Evolutionary conservation across 164 flowering plant genomes (phyloP).

Genomic region (Protea cynaroides): DNA sequence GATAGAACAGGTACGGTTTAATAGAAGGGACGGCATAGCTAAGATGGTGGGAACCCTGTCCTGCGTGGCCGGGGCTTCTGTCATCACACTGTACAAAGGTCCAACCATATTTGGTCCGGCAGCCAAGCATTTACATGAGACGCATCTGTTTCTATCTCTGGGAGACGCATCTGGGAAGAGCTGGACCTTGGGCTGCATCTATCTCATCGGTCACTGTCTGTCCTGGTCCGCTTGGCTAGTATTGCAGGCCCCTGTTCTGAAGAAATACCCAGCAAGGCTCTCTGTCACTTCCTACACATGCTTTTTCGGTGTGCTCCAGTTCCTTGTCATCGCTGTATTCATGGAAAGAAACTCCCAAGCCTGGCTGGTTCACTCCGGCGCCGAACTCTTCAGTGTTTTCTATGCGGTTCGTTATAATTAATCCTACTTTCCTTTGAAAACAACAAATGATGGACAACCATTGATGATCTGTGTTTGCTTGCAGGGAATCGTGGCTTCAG

Average conservation of each 20-base stretch:
- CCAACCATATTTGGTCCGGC: constrained; percentile 70
- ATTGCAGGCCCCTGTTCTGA: constrained; percentile 84
- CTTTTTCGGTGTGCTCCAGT: constrained; percentile 92
- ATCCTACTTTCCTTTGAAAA: neutral
- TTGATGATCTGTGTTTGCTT: neutral
- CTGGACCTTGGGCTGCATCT: constrained; percentile 95
- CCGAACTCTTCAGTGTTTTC: constrained; percentile 78
- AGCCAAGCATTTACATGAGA: constrained; percentile 24
- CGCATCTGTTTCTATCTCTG: constrained; percentile 23
- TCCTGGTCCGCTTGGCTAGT: constrained; percentile 99
- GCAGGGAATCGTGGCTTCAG: constrained; percentile 98
- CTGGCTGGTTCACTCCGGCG: constrained; percentile 79
- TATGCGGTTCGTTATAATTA: constrained; percentile 62
- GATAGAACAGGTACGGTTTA: constrained; percentile 73
- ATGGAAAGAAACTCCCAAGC: constrained; percentile 58
- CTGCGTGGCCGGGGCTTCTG: constrained; percentile 88
- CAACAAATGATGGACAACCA: constrained; percentile 3
- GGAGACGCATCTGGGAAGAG: constrained; percentile 76
- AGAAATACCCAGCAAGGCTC: constrained; percentile 94
- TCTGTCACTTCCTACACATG: constrained; percentile 92
- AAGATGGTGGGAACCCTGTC: constrained; percentile 66
- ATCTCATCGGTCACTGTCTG: constrained; percentile 86
- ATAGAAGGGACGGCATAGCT: constrained; percentile 78
- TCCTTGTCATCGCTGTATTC: constrained; percentile 63
- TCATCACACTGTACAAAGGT: constrained; percentile 91